Conservation (phyloP, 352 stramenopile species). For the Phytophthora sp. region DNA sequence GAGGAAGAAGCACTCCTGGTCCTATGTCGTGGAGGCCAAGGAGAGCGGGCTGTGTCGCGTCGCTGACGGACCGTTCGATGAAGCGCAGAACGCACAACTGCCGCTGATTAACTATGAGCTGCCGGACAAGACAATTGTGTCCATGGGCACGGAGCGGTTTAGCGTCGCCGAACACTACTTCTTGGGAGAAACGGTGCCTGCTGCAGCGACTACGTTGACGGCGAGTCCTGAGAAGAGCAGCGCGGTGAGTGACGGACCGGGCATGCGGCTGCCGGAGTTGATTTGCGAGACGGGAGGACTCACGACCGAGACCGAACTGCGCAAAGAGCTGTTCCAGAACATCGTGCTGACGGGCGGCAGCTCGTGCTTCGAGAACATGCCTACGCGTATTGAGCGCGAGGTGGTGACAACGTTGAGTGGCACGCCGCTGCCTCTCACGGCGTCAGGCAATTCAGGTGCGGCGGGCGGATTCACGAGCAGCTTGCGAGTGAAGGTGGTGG, state of each 20-base stretch:
- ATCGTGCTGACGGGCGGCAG: slow-evolving; percentile 78
- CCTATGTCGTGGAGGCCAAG: slow-evolving; percentile 71
- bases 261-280: slow-evolving; percentile 65
- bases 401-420: slow-evolving; percentile 59
- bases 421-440: slow-evolving; percentile 39
- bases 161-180: slow-evolving; percentile 92
- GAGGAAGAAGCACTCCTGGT: slow-evolving; percentile 53
- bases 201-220: slow-evolving; percentile 1
- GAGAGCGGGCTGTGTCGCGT: slow-evolving; percentile 78
- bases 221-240: slow-evolving; percentile 1
- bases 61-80: slow-evolving; percentile 73
- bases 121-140: slow-evolving; percentile 82
- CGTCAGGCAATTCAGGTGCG: slow-evolving; percentile 6
- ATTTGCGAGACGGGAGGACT: slow-evolving; percentile 68
- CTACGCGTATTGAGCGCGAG: slow-evolving; percentile 73
- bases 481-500: slow-evolving; percentile 75
- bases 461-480: slow-evolving; percentile 37
- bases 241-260: slow-evolving; percentile 13
- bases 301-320: slow-evolving; percentile 74
- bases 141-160: slow-evolving; percentile 88
- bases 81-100: slow-evolving; percentile 72
- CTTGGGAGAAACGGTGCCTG: slow-evolving; percentile 9
- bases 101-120: slow-evolving; percentile 84
- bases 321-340: slow-evolving; percentile 86
- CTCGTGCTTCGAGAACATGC: slow-evolving; percentile 86